Evolutionary conservation across 106 monocot genomes (phyloP), one percentile per base, ranked within the genome.

Genomic region (Allium fistulosum): DNA sequence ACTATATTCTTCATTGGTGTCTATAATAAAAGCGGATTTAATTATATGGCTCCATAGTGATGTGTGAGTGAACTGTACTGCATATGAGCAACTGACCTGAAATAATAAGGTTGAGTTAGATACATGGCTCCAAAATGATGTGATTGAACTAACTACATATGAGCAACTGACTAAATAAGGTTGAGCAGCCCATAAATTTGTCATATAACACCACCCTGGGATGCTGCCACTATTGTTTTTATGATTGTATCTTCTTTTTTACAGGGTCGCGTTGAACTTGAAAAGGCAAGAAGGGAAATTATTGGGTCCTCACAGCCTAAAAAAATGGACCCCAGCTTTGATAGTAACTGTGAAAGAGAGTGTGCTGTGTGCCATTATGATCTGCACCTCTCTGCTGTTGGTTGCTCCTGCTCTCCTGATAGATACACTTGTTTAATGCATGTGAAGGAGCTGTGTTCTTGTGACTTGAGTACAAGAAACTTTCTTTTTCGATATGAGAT

Each of bases 331-430:
- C 47, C 75, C 14, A 27, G 59, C 37, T 95, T 95, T 69, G 88
- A 88, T 81, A 57, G 75, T 65, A 76, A 77, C 62, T 74, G 56
- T 51, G 94, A 90, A 69, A 82, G 83, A 51, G 94, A 95, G 62
- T 95, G 94, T 73, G 74, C 77, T 48, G 48, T 83, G 48, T 95
- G 94, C 76, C 85, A 85, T 67, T 91, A 91, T 75, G 94, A 95
- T 78, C 68, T 95, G 63, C 81, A 95, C 62, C 79, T 95, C 57
- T 88, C 94, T 72, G 94, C 91, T 58, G 88, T 61, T 65, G 79
- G 80, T 59, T 95, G 94, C 66, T 49, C 66, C 15, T 91, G 87
- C 63, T 91, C 85, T 26, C 66, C 77, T 15, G 85, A 83, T 64
- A 88, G 75, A 76, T 91, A 87, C 75, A 75, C 94, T 70, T 95